Percentiles rank a stretch among this genome's conserved stretches.
Conservation (phyloP, 1,139 yeast species). For the Pichia terricola region DNA sequence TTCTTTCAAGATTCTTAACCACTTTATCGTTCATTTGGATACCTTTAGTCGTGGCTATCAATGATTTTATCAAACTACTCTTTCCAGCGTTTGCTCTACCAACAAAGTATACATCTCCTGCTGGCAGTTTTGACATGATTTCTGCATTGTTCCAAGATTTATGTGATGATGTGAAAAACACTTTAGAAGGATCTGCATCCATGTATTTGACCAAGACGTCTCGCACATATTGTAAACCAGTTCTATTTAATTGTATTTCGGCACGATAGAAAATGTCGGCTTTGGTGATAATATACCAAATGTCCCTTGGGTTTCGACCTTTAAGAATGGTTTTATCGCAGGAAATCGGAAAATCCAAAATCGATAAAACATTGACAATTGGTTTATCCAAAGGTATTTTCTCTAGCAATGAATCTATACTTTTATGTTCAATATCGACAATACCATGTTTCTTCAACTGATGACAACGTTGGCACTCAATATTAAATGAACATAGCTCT, state of each 20-base stretch:
- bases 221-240: slow-evolving; percentile 35
- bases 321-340: slow-evolving; percentile 33
- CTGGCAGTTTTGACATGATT: slow-evolving; percentile 29
- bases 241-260: slow-evolving; percentile 27
- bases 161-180: slow-evolving; percentile 40
- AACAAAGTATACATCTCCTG: slow-evolving; percentile 42
- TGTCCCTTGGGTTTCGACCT: slow-evolving; percentile 28
- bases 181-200: slow-evolving; percentile 36
- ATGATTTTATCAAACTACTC: slow-evolving; percentile 49
- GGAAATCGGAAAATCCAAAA: slow-evolving; percentile 63
- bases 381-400: slow-evolving; percentile 40
- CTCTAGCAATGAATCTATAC: slow-evolving; percentile 30
- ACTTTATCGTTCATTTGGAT: slow-evolving; percentile 15
- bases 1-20: slow-evolving; percentile 11
- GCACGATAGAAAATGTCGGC: slow-evolving; percentile 42
- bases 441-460: slow-evolving; percentile 38
- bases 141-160: slow-evolving; percentile 43
- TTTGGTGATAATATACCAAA: slow-evolving; percentile 49
- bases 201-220: slow-evolving; percentile 34
- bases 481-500: background rate
- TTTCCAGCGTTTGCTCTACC: slow-evolving; percentile 78
- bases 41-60: slow-evolving; percentile 18
- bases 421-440: slow-evolving; percentile 30
- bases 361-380: slow-evolving; percentile 53
- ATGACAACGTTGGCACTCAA: slow-evolving; percentile 45